Base-by-base conservation (phyloP, 2,329 filamentous ascomycete species). In the Neonectria sp. region DNA sequence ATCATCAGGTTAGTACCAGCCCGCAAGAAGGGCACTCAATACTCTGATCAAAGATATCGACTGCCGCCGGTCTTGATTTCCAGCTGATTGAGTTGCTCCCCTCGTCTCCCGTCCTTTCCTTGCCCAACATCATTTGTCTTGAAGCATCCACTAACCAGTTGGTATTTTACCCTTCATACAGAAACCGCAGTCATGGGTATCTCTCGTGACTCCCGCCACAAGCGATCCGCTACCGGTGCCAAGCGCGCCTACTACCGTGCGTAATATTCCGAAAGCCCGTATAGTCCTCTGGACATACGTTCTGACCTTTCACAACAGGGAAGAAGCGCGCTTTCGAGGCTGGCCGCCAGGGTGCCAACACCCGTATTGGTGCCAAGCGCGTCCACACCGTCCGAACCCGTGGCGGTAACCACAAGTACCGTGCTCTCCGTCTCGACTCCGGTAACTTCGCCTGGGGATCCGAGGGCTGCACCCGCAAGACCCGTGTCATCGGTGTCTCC, bases 371-470 rank as follows among this genome's bases (percentile, higher is more conserved):
- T 81, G 83, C 92, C 84, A 97, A 97, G 93, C 92, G 95, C 85
- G 92, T 98, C 86, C 95, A 97, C 89, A 91, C 96, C 82, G 94
- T 98, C 87, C 95, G 95, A 87, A 97, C 94, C 82, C 95, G 95
- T 84, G 95, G 96, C 86, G 96, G 96, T 80, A 99, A 99, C 94
- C 94, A 93, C 89, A 99, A 99, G 90, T 98, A 97, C 93, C 95
- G 96, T 87, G 96, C 93, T 79, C 95, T 99, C 78, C 96, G 96
- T 87, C 93, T 99, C 88, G 96, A 99, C 85, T 92, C 94, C 76
- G 96, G 96, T 84, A 99, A 99, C 92, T 99, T 98, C 88, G 95
- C 95, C 81, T 99, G 96, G 96, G 95, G 94, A 81, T 98, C 95
- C 77, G 96, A 99, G 91, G 95, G 95, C 82, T 89, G 95, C 86